Evolutionary conservation across 768 basidiomycete species (phyloP), one percentile per base, ranked within the genome.

Genomic region (Boletus barrowsii): DNA sequence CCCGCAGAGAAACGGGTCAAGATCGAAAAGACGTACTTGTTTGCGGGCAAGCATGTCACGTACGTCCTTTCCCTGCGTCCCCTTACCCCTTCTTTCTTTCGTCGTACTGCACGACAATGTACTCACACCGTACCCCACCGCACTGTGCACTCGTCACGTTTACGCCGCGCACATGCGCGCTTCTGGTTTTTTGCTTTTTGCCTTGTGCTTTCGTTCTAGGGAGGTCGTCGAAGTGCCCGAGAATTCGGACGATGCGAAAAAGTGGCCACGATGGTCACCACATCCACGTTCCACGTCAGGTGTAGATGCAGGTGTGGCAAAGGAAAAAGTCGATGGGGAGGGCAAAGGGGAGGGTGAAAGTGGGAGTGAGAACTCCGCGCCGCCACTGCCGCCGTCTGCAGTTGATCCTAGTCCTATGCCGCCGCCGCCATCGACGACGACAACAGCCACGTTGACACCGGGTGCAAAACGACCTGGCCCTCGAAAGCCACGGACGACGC

Each of bases 1-100:
- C 29, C 60, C 14, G 47, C 67, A n/a, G 67, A 61, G 57, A 78
- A 73, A 49, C 74, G 76, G 60, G 77, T 93, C 35, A 87, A 84
- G 69, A 73, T 94, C 44, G 79, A 84, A 67, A 88, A 83, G 64
- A 78, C 75, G 35, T 88, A 84, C 67, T 67, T 81, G 33, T 94
- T 88, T 62, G 91, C 90, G 1, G 92, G 91, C 22, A 84, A 93
- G 55, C 80, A 85, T 32, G 75, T 87, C 43, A 72, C 77, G 92
- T 93, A 68, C 63, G 26, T 14, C 2, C 5, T 17, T 3, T 15
- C n/a, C 37, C 37, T 29, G 26, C n/a, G 9, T 18, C 17, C 37
- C 20, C 13, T 24, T 36, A 10, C 10, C 14, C 13, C 14, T 35
- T 35, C 13, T 6, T 14, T 35, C 13, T 35, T 35, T 35, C 14